phyloP scores from a whole-genome alignment of 2,329 filamentous ascomycete species.

The Diaporthe citri region DNA sequence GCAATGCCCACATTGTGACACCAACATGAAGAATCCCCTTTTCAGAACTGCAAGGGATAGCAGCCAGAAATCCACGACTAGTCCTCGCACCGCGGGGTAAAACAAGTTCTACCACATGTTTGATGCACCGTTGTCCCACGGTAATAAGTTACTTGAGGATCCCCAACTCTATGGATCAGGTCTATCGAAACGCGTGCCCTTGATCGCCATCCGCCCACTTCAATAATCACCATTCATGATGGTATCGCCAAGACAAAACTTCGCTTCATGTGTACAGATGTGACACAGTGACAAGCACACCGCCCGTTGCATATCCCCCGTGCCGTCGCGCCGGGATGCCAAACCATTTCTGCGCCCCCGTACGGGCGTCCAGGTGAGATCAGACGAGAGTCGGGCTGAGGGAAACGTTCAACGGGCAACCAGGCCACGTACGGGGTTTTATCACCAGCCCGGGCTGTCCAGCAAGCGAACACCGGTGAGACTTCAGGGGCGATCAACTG shows the following conservation, averaged over 20 bases:
- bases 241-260: neutral
- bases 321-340: neutral
- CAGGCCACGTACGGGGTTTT: neutral
- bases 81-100: neutral
- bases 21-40: too few relatives aligned
- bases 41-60: neutral
- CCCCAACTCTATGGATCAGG: neutral
- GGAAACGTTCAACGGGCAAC: neutral
- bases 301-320: neutral
- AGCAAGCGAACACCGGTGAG: neutral
- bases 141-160: neutral
- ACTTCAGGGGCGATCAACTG: neutral
- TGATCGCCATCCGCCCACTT: neutral
- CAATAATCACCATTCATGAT: neutral
- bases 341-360: neutral
- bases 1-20: neutral
- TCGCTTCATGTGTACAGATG: neutral
- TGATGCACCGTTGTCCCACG: neutral
- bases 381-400: neutral
- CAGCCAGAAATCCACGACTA: neutral
- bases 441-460: neutral
- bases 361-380: neutral
- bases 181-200: neutral
- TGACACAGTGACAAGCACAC: neutral
- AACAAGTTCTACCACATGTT: neutral